These are phyloP conservation scores for Rosa multiflora DNA, from an alignment of 306 rosid genomes.

Conservation along the genomic window DNA sequence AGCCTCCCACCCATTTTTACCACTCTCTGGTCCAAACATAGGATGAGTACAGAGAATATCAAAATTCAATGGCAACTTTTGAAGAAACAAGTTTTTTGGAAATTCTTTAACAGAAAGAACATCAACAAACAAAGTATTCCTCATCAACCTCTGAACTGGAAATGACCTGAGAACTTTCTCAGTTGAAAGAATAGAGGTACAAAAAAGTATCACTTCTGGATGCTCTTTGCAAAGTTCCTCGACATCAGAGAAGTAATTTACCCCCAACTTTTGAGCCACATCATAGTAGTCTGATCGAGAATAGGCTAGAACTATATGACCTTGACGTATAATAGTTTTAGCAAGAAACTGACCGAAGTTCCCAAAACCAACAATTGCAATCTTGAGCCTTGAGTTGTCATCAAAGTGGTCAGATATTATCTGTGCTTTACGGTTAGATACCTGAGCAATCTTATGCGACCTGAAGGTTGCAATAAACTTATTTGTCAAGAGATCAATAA, in stretches of 20 bases:
- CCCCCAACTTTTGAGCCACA: constrained; percentile 4
- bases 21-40: constrained; percentile 15
- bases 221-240: not conserved
- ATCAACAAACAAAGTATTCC: constrained; percentile 1
- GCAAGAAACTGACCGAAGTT: constrained; percentile 10
- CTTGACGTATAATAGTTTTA: not conserved
- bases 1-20: not conserved
- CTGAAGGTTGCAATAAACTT: not conserved
- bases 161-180: not conserved
- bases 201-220: not conserved
- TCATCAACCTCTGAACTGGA: not conserved
- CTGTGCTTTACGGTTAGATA: not conserved
- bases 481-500: not conserved
- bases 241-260: not conserved
- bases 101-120: constrained; percentile 10
- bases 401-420: not conserved
- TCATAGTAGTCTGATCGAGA: not conserved
- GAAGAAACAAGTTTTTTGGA: not conserved
- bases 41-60: constrained; percentile 12
- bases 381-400: not conserved
- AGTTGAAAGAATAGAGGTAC: constrained; percentile 1
- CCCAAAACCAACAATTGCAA: constrained; percentile 10
- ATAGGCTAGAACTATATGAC: constrained; percentile 11
- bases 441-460: not conserved
- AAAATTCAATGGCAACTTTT: not conserved